Evolutionary conservation across 768 basidiomycete species (phyloP), one percentile per base, ranked within the genome.

Genomic region (Mycena haematopus): DNA sequence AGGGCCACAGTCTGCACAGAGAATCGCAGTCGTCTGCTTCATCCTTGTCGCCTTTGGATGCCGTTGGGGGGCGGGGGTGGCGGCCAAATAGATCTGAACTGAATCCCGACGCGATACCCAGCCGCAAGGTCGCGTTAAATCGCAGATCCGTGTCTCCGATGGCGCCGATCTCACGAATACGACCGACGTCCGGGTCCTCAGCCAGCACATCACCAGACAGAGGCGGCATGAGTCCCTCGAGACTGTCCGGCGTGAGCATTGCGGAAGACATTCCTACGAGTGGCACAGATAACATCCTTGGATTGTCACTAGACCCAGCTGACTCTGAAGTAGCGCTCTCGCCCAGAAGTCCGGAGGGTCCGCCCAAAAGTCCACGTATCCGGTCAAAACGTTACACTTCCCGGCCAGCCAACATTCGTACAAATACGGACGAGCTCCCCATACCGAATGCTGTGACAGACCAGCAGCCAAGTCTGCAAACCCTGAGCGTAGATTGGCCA

Each of bases 121-220:
- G 91, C 70, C 82, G 89, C 52, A 75, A 80, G 51, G 80, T 93
- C 15, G 83, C 84, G 25, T 69, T 92, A 52, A 88, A 90, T 70
- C 84, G 90, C 33, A 82, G 82, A 64, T 85, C 87, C 14, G 73
- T 90, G 6, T 92, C 91, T 5, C 89, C 91, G 4, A 88, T 91
- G 86, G 89, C 90, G 19, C 79, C 85, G 33, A 76, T 74, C 15
- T 84, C 79, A 60, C 78, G 81, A 58, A 71, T 77, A 72, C 77
- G 77, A 40, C 76, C 77, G n/a, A 69, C 74, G 25, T 77, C 81
- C 13, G 73, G 78, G 46, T 70, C 76, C 2, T 82, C 82, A 7
- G 79, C 81, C 1, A 70, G 71, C 0, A 73, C 74, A 38, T 80
- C 82, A 3, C 80, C 82, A 36, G 82, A 82, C 49, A 62, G 63